Percentiles rank a stretch among this genome's conserved stretches.
phyloP scores from a whole-genome alignment of 116 monocot genomes.

The Cymodocea nodosa region DNA sequence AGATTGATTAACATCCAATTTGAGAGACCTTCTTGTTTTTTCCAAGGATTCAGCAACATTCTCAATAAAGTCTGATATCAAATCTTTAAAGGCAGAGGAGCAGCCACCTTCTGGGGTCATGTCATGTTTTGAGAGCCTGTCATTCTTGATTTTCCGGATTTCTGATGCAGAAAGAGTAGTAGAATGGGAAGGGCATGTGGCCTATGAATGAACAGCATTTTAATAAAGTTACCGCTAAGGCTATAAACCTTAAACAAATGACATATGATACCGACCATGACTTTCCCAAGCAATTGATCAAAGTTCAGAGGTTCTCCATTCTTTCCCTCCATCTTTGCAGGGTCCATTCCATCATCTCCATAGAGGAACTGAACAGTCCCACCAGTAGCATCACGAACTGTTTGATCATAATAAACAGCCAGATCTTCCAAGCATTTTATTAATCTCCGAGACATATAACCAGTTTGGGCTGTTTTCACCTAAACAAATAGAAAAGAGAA shows the following conservation, averaged over 20 bases:
- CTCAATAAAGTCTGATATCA: conserved; percentile 41
- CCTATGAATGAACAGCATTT: conserved; percentile 22
- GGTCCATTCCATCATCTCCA: conserved; percentile 99
- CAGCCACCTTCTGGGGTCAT: conserved; percentile 46
- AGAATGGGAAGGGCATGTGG: conserved; percentile 62
- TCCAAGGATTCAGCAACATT: conserved; percentile 22
- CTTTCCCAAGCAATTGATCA: conserved; percentile 74
- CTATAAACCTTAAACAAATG: conserved; percentile 1
- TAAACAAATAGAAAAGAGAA: conserved; percentile 9
- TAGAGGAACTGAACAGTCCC: conserved; percentile 79
- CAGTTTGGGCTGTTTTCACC: conserved; percentile 99
- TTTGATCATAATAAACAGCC: conserved; percentile 70
- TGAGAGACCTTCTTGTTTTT: conserved; percentile 35
- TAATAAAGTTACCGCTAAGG: background rate
- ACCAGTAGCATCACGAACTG: conserved; percentile 78
- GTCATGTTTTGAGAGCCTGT: conserved; percentile 30
- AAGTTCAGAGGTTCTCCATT: conserved; percentile 80
- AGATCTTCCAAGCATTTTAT: conserved; percentile 96
- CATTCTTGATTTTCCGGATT: conserved; percentile 26
- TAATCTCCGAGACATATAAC: conserved; percentile 98
- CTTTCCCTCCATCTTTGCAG: conserved; percentile 90
- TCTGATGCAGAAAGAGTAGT: conserved; percentile 43
- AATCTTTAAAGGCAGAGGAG: conserved; percentile 47
- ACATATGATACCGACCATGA: conserved; percentile 41
- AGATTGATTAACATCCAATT: conserved; percentile 34